Conservation (phyloP, 2,329 filamentous ascomycete species). For the Canariomyces notabilis region DNA sequence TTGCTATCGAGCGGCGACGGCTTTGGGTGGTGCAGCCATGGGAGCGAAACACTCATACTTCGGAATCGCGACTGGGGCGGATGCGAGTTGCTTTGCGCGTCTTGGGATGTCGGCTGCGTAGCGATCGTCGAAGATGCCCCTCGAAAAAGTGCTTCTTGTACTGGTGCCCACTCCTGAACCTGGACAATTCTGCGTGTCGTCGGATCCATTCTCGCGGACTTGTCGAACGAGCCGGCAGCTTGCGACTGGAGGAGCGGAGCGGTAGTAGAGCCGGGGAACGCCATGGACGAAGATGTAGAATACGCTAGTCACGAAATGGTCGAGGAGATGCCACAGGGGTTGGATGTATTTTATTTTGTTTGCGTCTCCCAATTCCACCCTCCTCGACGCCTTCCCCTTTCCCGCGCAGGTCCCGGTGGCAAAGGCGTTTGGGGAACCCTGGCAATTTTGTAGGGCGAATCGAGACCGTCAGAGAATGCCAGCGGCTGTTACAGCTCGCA, state of each 20-base stretch:
- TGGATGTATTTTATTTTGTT: too few species aligned
- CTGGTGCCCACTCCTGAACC: constrained; percentile 22
- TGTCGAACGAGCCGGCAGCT: not conserved
- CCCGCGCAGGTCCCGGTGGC: too few species aligned
- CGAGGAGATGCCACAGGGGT: too few species aligned
- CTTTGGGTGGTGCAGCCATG: constrained; percentile 45
- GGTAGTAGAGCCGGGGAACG: not conserved
- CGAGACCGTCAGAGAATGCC: constrained; percentile 3
- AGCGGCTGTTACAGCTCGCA: not conserved
- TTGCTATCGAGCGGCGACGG: constrained; percentile 36
- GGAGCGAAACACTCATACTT: constrained; percentile 47
- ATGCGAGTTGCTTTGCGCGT: constrained; percentile 19
- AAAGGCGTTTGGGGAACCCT: not conserved
- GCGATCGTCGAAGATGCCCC: constrained; percentile 24
- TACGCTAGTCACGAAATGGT: not conserved
- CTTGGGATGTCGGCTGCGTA: constrained; percentile 17
- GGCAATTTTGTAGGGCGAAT: not conserved
- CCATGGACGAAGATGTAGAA: constrained; percentile 6
- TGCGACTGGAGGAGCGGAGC: not conserved
- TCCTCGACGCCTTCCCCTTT: not conserved
- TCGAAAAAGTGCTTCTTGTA: constrained; percentile 40
- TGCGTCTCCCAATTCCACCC: constrained; percentile 1
- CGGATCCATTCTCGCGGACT: constrained; percentile 2
- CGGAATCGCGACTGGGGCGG: constrained; percentile 38
- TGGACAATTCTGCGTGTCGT: constrained; percentile 17